Evolutionary conservation across 257 asterid species (phyloP).

Genomic region (Solanum dulcamara): DNA sequence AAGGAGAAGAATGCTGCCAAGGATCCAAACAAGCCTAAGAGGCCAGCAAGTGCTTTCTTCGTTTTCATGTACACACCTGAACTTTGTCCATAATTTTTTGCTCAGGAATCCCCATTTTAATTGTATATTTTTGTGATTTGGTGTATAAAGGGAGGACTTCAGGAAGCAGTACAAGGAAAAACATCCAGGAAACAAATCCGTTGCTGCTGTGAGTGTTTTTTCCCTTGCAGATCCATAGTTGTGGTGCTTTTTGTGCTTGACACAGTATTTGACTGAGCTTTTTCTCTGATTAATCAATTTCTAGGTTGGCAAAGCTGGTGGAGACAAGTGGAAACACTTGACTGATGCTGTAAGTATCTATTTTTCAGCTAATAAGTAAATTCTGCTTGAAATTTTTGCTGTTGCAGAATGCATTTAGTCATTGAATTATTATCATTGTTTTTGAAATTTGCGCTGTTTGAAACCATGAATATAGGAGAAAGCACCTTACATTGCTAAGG

Average conservation of each 20-base stretch:
- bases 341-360: constrained; percentile 39
- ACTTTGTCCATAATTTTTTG: background rate
- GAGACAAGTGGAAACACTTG: constrained; percentile 74
- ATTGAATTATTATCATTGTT: background rate
- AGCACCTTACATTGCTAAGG: constrained; percentile 63
- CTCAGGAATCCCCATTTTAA: background rate
- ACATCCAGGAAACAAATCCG: constrained; percentile 71
- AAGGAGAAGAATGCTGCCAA: constrained; percentile 27
- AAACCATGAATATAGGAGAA: constrained; percentile 32
- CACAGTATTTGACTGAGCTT: too few species aligned
- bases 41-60: constrained; percentile 88
- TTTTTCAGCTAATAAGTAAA: background rate
- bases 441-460: background rate
- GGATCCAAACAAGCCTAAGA: constrained; percentile 90
- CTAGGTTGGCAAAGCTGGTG: constrained; percentile 85
- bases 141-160: constrained; percentile 56
- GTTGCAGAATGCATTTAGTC: background rate
- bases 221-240: background rate
- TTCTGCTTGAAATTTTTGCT: background rate
- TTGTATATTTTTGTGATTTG: background rate
- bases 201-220: constrained; percentile 39
- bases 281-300: background rate
- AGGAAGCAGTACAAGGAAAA: constrained; percentile 67
- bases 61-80: constrained; percentile 51
- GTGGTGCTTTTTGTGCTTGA: background rate